Base-by-base conservation (phyloP, 306 rosid genomes). In the Cajanus cajan region DNA sequence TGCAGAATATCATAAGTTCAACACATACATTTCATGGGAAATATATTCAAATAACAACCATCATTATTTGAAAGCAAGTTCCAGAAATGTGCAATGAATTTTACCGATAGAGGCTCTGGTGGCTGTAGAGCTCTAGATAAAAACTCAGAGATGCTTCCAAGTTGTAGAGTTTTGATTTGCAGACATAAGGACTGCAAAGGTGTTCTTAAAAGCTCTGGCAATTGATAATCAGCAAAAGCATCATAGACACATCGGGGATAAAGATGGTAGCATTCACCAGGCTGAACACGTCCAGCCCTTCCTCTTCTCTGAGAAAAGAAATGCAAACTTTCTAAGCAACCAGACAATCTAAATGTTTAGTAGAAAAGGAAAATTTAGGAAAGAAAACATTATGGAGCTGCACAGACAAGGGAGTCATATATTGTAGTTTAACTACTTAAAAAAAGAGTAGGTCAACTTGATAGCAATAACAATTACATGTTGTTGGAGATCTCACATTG, bases 211-310 rank as follows among this genome's bases (percentile, higher is more conserved):
- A 96, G 93, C 89, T 96, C 98, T 7, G 97, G 98, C 77, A 96
- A 77, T 78, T 93, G 99, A 86, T 91, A 96, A 77, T 93, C 99
- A 45, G 88, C 85, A 90, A 96, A 96, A 43, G 92, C 92, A 10
- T 91, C 90, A 80, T 86, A 88, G 47, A 93, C 99, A 77, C 96
- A 89, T 88, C 89, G 88, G 79, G 99, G 99, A 80, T 90, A 96
- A 81, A 96, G 94, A 86, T 90, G 96, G 78, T 87, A 96, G 76
- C 99, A 96, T 68, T 93, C 97, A 37, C 97, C 98, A 19, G 99
- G 90, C 83, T 91, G 98, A 83, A 93, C 97, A 63, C 99, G 98
- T 48, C 99, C 99, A 72, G 99, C 98, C 85, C 98, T 93, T 84
- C 99, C 99, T 85, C 96, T 89, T 86, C 99, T 93, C 99, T 96